Base-by-base conservation (phyloP, 371 early-diverging fungal species). In the Rhizopus stolonifer region DNA sequence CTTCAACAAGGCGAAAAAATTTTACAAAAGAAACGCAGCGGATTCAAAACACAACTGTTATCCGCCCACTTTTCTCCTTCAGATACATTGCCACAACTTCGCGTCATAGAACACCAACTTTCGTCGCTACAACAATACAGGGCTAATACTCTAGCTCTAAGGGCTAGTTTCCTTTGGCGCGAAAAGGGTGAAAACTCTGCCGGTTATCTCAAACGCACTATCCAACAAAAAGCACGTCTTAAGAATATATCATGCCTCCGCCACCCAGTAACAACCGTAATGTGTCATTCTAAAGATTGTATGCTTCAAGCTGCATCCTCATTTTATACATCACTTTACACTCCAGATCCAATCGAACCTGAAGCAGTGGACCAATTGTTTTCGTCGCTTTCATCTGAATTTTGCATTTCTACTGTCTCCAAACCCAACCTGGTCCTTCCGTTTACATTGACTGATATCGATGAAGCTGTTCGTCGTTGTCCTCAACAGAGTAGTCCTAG, bases 401-500 rank as follows among this genome's bases (percentile, higher is more conserved):
- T 29, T 32, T 10, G 8, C 15, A 24, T 32, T 2, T 4, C 19
- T 36, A 36, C 19, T 22, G 19, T 10, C 22, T 33, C 36, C 5
- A 8, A 33, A 10, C 19, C 14, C 10, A 15, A 23, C 17, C 23
- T 38, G 22, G n/a, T 14, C 9, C 7, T 9, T n/a, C 19, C 21
- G 7, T 49, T 39, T 15, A n/a, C 25, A 23, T 24, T 39, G 11
- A 36, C 24, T 24, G 54, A 53, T 15, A 24, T 53, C 3, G 10
- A 24, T 3, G 24, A 15, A 24, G 54, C 23, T 32, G 46, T 33
- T 1, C 15, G 18, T 24, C 49, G 42, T 0, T 38, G 38, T 32
- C 52, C 54, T 1, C 38, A 19, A 1, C 26, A 38, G 6, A 39
- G 53, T 14, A 53, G 60, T 8, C 56, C 64, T 6, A 56, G 68